phyloP scores from a whole-genome alignment of 768 basidiomycete genomes.

The Roridomyces roridus region DNA sequence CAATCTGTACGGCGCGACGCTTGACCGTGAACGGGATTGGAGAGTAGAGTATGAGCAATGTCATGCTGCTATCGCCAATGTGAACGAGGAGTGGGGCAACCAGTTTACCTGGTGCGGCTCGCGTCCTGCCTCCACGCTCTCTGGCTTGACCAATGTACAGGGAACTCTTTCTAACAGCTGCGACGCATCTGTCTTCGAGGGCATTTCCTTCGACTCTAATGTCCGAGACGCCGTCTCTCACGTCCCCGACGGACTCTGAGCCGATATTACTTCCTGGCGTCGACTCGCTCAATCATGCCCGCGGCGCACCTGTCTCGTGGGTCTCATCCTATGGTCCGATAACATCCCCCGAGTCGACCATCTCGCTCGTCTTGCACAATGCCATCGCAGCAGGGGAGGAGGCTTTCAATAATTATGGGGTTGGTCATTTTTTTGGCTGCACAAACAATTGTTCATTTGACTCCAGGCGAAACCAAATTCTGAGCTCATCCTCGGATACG shows the following conservation, averaged over 20 bases:
- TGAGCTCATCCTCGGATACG: slow-evolving; percentile 90
- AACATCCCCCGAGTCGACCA: slow-evolving; percentile 36
- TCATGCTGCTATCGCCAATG: slow-evolving; percentile 40
- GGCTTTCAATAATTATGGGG: slow-evolving; percentile 91
- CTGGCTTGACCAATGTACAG: slow-evolving; percentile 42
- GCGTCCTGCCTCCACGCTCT: slow-evolving; percentile 5
- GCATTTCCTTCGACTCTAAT: slow-evolving; percentile 90
- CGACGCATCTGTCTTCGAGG: slow-evolving; percentile 84
- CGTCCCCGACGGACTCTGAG: slow-evolving; percentile 56
- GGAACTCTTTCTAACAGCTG: slow-evolving; percentile 72
- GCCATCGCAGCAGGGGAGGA: slow-evolving; percentile 52
- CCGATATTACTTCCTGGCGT: slow-evolving; percentile 88
- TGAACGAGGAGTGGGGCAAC: slow-evolving; percentile 48
- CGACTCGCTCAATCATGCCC: slow-evolving; percentile 86
- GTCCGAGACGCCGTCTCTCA: slow-evolving; percentile 57
- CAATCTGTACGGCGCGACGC: slow-evolving; percentile 80
- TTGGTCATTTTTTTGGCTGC: too few relatives aligned
- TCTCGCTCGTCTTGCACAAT: slow-evolving; percentile 69
- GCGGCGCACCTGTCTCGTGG: slow-evolving; percentile 86
- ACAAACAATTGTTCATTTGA: too few relatives aligned
- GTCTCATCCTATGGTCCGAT: slow-evolving; percentile 47
- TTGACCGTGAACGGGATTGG: slow-evolving; percentile 68
- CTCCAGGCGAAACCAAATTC: slow-evolving; percentile 74
- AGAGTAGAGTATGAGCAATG: slow-evolving; percentile 67
- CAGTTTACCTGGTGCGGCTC: slow-evolving; percentile 70